Conservation (phyloP, 2,329 filamentous ascomycete genomes). For the Sarocladium brachiariae region DNA sequence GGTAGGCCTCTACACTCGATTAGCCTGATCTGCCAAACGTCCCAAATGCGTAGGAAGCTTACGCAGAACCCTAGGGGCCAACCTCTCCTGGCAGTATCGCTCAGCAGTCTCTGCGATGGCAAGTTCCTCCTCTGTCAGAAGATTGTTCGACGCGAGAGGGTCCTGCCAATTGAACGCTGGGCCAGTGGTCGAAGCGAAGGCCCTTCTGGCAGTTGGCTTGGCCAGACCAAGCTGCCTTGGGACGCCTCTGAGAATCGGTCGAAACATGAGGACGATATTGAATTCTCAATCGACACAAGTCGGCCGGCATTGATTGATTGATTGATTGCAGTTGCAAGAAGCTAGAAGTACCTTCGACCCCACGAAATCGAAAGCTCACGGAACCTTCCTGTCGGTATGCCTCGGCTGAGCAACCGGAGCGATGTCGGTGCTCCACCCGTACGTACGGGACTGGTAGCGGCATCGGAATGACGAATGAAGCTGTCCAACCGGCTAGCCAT, state of each 20-base stretch:
- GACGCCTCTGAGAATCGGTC: conserved; percentile 13
- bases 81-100: conserved; percentile 84
- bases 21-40: not conserved
- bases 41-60: conserved; percentile 24
- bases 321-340: not conserved
- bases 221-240: conserved; percentile 12
- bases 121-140: conserved; percentile 84
- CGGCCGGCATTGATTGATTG: not conserved
- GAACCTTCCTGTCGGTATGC: no score
- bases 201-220: conserved; percentile 17
- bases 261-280: conserved; percentile 16
- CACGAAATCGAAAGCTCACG: not conserved
- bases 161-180: conserved; percentile 82
- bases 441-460: no score
- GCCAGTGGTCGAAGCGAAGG: conserved; percentile 28
- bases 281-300: not conserved
- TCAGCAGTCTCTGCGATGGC: conserved; percentile 88
- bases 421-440: conserved; percentile 9
- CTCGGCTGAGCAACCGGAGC: conserved; percentile 7
- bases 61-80: conserved; percentile 84
- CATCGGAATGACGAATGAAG: conserved; percentile 4
- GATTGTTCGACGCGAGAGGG: conserved; percentile 64
- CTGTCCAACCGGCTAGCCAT: not conserved
- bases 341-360: no score
- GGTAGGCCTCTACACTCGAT: conserved; percentile 59